These are phyloP conservation scores for Straminergon stramineum DNA, from an alignment of 225 moss, liverwort and hornwort species.

Conservation along the genomic window DNA sequence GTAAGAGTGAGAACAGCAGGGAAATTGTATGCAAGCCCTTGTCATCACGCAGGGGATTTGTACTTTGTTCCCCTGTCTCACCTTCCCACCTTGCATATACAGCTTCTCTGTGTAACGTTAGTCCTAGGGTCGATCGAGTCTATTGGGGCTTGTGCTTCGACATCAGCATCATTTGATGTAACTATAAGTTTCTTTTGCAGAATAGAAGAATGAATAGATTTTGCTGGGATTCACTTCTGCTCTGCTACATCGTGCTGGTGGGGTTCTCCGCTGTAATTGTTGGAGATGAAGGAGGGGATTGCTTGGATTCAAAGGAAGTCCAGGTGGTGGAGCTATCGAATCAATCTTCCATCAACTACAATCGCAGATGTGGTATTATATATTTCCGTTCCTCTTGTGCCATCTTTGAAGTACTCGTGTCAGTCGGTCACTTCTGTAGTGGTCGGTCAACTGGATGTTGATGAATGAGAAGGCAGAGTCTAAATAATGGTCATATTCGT, in stretches of 20 bases:
- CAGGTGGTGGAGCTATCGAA: neutral
- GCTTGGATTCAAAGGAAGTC: neutral
- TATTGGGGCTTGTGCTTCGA: too few species aligned
- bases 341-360: neutral
- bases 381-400: too few species aligned
- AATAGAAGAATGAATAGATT: neutral
- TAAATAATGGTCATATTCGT: neutral
- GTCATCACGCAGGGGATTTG: too few species aligned
- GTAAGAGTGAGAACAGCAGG: too few species aligned
- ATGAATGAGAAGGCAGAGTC: neutral
- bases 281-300: neutral
- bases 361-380: neutral
- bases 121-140: too few species aligned
- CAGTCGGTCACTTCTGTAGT: neutral
- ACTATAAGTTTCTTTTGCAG: too few species aligned
- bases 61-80: too few species aligned
- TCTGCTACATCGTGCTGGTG: neutral
- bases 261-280: neutral
- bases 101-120: too few species aligned
- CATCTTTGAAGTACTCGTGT: too few species aligned
- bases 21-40: too few species aligned
- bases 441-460: neutral
- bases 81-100: too few species aligned
- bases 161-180: too few species aligned
- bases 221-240: neutral